These are phyloP conservation scores for Penicilliopsis zonata DNA, from an alignment of 495 filamentous ascomycete genomes.

Conservation along the genomic window DNA sequence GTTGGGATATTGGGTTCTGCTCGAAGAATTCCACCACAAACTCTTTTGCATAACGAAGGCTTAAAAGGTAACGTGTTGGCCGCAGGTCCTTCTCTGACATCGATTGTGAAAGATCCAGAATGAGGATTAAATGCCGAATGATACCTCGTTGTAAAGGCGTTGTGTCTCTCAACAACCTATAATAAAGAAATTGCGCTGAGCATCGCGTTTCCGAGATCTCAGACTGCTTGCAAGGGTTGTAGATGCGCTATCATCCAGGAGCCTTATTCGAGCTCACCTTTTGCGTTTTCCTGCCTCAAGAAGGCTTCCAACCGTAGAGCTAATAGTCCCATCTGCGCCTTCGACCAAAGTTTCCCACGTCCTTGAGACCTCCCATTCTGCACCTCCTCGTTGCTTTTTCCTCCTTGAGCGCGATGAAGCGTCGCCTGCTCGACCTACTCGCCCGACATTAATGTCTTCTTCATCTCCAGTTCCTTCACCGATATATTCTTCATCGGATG, in stretches of 20 bases:
- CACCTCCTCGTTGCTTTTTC: constrained; percentile 43
- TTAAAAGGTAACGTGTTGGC: constrained; percentile 72
- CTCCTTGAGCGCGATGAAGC: constrained; percentile 25
- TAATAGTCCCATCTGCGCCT: constrained; percentile 64
- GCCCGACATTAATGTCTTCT: constrained; percentile 50
- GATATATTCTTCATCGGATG: constrained; percentile 74
- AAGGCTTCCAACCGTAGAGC: constrained; percentile 52
- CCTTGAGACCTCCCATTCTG: constrained; percentile 43
- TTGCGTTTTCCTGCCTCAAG: constrained; percentile 64
- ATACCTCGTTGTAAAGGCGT: constrained; percentile 93
- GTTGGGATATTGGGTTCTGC: constrained; percentile 96
- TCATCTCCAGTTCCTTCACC: constrained; percentile 73
- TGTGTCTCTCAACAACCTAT: constrained; percentile 73
- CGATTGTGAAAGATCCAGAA: constrained; percentile 85
- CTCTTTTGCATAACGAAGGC: constrained; percentile 70
- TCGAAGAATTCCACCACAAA: constrained; percentile 95
- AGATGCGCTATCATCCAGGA: neutral
- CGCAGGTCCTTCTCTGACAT: constrained; percentile 94
- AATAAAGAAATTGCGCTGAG: too few relatives aligned
- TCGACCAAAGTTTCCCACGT: constrained; percentile 59
- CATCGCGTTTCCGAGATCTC: too few relatives aligned
- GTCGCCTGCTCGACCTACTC: constrained; percentile 22
- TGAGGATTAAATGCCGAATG: constrained; percentile 83
- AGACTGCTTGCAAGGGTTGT: neutral
- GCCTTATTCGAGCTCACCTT: constrained; percentile 35